Percentiles rank a stretch among this genome's conserved stretches.
Evolutionary conservation across 2,329 filamentous ascomycete species (phyloP).

Genomic region (Mollisiaceae sp.): DNA sequence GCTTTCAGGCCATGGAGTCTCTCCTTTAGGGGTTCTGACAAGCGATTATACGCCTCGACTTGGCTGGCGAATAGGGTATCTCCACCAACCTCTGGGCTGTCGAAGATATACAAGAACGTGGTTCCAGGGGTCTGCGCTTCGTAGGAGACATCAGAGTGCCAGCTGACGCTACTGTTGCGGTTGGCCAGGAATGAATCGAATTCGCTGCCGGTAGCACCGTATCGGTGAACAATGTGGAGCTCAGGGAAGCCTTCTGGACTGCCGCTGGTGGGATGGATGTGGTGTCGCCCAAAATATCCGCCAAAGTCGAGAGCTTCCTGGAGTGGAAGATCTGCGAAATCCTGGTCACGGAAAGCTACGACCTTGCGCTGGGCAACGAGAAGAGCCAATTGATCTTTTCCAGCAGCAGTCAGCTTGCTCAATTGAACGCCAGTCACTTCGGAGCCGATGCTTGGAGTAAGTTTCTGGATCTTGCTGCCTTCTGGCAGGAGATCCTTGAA

Average conservation of each 20-base stretch:
- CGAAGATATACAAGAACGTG: slow-evolving; percentile 85
- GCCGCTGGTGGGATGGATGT: slow-evolving; percentile 79
- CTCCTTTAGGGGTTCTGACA: slow-evolving; percentile 68
- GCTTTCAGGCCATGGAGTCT: slow-evolving; percentile 79
- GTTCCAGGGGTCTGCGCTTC: slow-evolving; percentile 86
- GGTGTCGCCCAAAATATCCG: slow-evolving; percentile 77
- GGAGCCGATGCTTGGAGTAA: slow-evolving; percentile 75
- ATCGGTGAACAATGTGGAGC: slow-evolving; percentile 75
- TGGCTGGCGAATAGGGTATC: slow-evolving; percentile 83
- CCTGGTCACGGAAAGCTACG: slow-evolving; percentile 77
- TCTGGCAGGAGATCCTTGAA: slow-evolving; percentile 69
- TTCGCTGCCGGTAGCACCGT: slow-evolving; percentile 63
- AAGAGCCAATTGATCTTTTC: slow-evolving; percentile 76
- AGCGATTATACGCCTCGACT: slow-evolving; percentile 76
- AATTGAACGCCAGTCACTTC: slow-evolving; percentile 74
- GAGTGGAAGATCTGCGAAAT: slow-evolving; percentile 71
- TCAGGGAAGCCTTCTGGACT: slow-evolving; percentile 73
- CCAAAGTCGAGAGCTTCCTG: slow-evolving; percentile 71
- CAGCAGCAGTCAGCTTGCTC: slow-evolving; percentile 66
- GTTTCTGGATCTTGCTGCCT: slow-evolving; percentile 56
- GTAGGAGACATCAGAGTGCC: slow-evolving; percentile 88
- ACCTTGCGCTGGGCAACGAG: slow-evolving; percentile 77
- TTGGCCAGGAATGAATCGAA: slow-evolving; percentile 65
- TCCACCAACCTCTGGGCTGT: slow-evolving; percentile 76
- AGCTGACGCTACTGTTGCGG: slow-evolving; percentile 78